Conservation (phyloP, 1,139 yeast species). For the Debaryomyces udenii region DNA sequence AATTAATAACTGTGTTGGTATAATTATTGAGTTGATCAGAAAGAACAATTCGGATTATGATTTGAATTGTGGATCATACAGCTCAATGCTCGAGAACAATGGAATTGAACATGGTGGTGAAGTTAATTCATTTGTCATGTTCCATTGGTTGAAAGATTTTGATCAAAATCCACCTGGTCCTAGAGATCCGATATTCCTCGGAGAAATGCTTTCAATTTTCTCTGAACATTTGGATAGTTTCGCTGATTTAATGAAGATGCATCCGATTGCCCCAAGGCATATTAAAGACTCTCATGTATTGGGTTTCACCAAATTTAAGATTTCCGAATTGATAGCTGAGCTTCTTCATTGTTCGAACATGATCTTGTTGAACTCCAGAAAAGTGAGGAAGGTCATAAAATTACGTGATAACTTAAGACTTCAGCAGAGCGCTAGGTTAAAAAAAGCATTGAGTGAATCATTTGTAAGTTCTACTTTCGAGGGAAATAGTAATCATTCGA, state of each 20-base stretch:
- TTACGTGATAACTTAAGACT: conserved; percentile 41
- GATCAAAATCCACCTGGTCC: conserved; percentile 53
- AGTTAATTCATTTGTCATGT: conserved; percentile 47
- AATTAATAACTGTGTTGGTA: conserved; percentile 50
- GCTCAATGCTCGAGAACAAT: conserved; percentile 30
- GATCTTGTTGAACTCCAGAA: conserved; percentile 47
- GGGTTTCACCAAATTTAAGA: conserved; percentile 48
- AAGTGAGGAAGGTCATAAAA: conserved; percentile 36
- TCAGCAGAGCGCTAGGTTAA: conserved; percentile 33
- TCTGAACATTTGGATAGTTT: conserved; percentile 41
- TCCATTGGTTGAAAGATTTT: conserved; percentile 50
- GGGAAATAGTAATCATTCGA: conserved; percentile 13
- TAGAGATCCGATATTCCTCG: conserved; percentile 49
- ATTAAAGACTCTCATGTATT: conserved; percentile 23
- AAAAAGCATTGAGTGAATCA: conserved; percentile 38
- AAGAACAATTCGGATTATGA: conserved; percentile 54
- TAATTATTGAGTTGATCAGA: conserved; percentile 49
- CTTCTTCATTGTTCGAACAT: conserved; percentile 52
- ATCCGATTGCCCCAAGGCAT: conserved; percentile 29
- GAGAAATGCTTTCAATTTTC: conserved; percentile 46
- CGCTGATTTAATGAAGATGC: conserved; percentile 30
- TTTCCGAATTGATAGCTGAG: conserved; percentile 50
- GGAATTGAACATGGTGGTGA: conserved; percentile 41
- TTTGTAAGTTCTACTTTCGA: conserved; percentile 14
- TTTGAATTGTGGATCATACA: conserved; percentile 46